Conservation (phyloP, 2,329 filamentous ascomycete genomes). For the Arthrinium phaeospermum region DNA sequence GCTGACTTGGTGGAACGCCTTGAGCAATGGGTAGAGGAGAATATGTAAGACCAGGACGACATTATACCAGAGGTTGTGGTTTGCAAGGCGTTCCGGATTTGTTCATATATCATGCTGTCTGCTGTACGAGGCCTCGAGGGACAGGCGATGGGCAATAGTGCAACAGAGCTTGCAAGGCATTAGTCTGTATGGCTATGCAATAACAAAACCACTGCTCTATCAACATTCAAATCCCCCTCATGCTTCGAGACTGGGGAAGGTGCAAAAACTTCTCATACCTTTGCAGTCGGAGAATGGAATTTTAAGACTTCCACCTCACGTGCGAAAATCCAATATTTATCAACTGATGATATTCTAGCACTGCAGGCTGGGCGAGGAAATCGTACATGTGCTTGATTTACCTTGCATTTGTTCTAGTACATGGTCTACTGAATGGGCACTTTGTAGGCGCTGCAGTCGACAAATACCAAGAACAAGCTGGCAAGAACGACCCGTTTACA, state of each 20-base stretch:
- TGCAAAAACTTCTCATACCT: too few relatives aligned
- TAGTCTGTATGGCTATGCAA: background rate
- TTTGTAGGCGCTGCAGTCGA: background rate
- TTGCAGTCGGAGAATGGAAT: background rate
- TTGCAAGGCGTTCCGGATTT: slow-evolving; percentile 1
- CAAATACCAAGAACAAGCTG: background rate
- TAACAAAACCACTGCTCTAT: background rate
- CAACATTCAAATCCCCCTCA: background rate
- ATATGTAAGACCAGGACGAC: slow-evolving; percentile 29
- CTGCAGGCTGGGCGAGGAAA: background rate
- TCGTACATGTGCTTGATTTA: too few relatives aligned
- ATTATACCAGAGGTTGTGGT: background rate
- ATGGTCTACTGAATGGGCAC: background rate
- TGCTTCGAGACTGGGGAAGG: background rate
- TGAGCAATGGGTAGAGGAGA: slow-evolving; percentile 62
- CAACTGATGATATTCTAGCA: too few relatives aligned
- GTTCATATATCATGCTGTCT: background rate
- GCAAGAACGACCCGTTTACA: background rate
- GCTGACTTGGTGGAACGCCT: slow-evolving; percentile 60
- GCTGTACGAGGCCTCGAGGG: background rate
- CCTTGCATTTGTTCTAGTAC: background rate
- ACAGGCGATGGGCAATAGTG: background rate
- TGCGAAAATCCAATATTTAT: too few relatives aligned
- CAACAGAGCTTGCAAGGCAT: too few relatives aligned
- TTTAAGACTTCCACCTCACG: too few relatives aligned